These are phyloP conservation scores for Termitomyces sp. DNA, from an alignment of 768 basidiomycete species.

Conservation along the genomic window DNA sequence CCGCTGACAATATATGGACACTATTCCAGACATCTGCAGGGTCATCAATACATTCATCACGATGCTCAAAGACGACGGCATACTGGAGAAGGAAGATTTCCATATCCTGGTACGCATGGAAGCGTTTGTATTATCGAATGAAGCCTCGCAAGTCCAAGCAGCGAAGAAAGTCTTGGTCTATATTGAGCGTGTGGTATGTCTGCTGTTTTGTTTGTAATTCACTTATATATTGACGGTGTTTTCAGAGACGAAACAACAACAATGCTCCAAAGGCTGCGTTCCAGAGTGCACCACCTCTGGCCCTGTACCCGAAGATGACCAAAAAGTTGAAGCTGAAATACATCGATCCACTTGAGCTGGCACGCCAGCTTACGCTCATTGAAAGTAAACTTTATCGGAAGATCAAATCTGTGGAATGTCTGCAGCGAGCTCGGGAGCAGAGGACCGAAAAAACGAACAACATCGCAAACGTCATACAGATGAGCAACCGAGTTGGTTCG, in stretches of 20 bases:
- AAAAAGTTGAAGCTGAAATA: conserved; percentile 80
- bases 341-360: conserved; percentile 86
- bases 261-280: conserved; percentile 78
- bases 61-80: conserved; percentile 79
- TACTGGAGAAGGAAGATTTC: conserved; percentile 82
- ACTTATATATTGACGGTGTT: neutral
- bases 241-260: conserved; percentile 31
- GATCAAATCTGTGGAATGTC: conserved; percentile 86
- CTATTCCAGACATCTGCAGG: conserved; percentile 28
- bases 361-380: conserved; percentile 88
- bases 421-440: conserved; percentile 76
- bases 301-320: conserved; percentile 64
- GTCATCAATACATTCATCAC: conserved; percentile 91
- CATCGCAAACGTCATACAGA: conserved; percentile 81
- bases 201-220: neutral
- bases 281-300: conserved; percentile 53
- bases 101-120: conserved; percentile 78
- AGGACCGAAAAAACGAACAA: conserved; percentile 71
- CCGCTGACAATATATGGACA: neutral
- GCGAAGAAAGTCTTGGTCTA: conserved; percentile 69
- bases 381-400: conserved; percentile 83
- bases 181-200: conserved; percentile 75
- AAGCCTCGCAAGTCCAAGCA: conserved; percentile 57
- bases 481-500: conserved; percentile 70
- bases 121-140: conserved; percentile 64